A percentile compares a stretch with the other conserved stretches of the same genome.
These are phyloP conservation scores for Malassezia sympodialis DNA, from an alignment of 1,284 basidiomycete genomes.

Conservation along the genomic window DNA sequence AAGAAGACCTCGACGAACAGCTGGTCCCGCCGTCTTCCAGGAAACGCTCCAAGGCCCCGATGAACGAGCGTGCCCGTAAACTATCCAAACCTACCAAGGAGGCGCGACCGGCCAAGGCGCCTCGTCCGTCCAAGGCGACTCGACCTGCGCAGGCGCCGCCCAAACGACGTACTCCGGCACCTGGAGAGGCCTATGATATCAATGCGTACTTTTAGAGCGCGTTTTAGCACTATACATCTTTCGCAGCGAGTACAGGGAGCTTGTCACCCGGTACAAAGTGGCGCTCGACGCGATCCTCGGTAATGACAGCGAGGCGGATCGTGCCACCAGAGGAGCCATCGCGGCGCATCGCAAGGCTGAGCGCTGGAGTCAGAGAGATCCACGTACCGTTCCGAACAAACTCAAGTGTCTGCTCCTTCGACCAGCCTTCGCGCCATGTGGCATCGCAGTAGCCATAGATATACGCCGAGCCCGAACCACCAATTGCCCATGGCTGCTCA, in stretches of 20 bases:
- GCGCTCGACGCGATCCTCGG: conserved; percentile 77
- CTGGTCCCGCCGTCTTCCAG: neutral
- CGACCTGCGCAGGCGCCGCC: neutral
- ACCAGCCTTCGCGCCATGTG: conserved; percentile 91
- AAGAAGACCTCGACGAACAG: conserved; percentile 2
- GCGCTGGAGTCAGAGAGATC: conserved; percentile 52
- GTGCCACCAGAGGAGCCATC: conserved; percentile 97
- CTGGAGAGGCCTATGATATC: conserved; percentile 38
- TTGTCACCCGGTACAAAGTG: conserved; percentile 77
- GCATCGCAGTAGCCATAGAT: conserved; percentile 99
- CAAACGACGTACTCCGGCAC: conserved; percentile 15
- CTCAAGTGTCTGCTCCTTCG: conserved; percentile 74
- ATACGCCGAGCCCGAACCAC: conserved; percentile 82
- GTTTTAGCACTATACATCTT: conserved; percentile 26
- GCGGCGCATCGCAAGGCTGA: conserved; percentile 89
- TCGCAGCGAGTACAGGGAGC: conserved; percentile 30
- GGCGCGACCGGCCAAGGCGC: neutral
- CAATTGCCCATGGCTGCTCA: conserved; percentile 44
- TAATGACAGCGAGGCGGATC: conserved; percentile 94
- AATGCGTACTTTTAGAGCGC: conserved; percentile 29
- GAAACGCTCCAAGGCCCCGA: neutral
- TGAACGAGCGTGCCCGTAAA: neutral
- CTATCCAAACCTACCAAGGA: neutral
- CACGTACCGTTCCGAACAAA: conserved; percentile 76
- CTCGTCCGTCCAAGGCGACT: neutral